Evolutionary conservation across 768 basidiomycete species (phyloP).

Genomic region (Pleurotus pulmonarius): DNA sequence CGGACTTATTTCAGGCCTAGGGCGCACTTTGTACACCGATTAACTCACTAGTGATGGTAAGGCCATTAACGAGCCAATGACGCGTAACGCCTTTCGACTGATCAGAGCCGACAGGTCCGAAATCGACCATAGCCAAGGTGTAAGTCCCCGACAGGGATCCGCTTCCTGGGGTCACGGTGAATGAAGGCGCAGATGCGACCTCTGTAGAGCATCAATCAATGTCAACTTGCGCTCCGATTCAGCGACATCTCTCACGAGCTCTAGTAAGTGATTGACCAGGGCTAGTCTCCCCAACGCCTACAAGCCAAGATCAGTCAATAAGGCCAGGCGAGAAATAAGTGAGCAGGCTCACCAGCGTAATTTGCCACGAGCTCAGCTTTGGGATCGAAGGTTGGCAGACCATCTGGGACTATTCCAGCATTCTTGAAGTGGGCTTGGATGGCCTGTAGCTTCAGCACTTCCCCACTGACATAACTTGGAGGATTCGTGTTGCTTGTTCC

Average conservation of each 20-base stretch:
- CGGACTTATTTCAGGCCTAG: not conserved
- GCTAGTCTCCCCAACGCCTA: slow-evolving; percentile 42
- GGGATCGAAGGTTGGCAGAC: slow-evolving; percentile 58
- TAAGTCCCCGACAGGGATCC: slow-evolving; percentile 44
- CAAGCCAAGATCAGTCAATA: not conserved
- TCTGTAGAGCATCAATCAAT: slow-evolving; percentile 33
- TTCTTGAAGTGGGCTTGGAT: slow-evolving; percentile 68
- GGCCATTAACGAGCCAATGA: slow-evolving; percentile 80
- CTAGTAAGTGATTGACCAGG: slow-evolving; percentile 58
- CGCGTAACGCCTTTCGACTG: slow-evolving; percentile 58
- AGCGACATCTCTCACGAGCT: slow-evolving; percentile 42
- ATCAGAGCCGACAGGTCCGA: slow-evolving; percentile 61
- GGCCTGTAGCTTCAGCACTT: slow-evolving; percentile 43
- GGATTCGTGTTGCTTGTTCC: not conserved
- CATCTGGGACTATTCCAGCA: slow-evolving; percentile 56
- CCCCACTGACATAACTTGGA: too few species aligned
- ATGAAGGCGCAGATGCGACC: slow-evolving; percentile 47
- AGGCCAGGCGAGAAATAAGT: not conserved
- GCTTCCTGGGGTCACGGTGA: slow-evolving; percentile 50
- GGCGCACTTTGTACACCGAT: slow-evolving; percentile 23
- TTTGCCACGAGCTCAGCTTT: slow-evolving; percentile 48
- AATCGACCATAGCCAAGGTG: slow-evolving; percentile 76
- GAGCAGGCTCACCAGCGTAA: slow-evolving; percentile 32
- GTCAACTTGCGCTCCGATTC: not conserved
- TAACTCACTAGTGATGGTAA: slow-evolving; percentile 39